Conservation (phyloP, 208 protist species). For the Trypanosomatidae sp. region DNA sequence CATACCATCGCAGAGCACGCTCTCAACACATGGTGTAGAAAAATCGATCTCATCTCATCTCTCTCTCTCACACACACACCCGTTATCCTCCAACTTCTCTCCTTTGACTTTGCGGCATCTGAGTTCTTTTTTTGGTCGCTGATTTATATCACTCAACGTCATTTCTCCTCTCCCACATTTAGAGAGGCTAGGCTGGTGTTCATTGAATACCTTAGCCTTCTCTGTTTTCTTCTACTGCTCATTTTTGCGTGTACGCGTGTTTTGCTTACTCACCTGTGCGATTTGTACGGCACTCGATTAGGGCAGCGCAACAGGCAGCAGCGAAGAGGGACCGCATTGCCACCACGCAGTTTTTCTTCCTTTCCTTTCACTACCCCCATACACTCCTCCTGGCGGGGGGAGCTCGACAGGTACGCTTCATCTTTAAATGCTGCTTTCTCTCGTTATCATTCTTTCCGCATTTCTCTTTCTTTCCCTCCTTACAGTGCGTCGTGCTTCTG, state of each 20-base stretch:
- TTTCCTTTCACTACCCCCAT: background rate
- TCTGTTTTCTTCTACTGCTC: background rate
- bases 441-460: background rate
- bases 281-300: background rate
- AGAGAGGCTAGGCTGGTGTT: background rate
- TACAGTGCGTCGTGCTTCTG: conserved; percentile 1
- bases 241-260: background rate
- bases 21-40: background rate
- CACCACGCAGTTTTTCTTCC: background rate
- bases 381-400: background rate
- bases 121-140: background rate
- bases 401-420: background rate
- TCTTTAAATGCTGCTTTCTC: background rate
- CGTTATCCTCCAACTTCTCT: background rate
- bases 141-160: background rate
- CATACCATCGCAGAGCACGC: background rate
- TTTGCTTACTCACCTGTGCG: background rate
- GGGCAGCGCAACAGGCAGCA: background rate
- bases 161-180: background rate
- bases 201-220: background rate
- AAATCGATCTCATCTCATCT: background rate
- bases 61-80: no score
- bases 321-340: background rate
- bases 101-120: background rate
- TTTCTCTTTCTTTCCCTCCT: conserved; percentile 1